Evolutionary conservation across 345 rosid species (phyloP).

Genomic region (thale cress (Arabidopsis thaliana)): DNA sequence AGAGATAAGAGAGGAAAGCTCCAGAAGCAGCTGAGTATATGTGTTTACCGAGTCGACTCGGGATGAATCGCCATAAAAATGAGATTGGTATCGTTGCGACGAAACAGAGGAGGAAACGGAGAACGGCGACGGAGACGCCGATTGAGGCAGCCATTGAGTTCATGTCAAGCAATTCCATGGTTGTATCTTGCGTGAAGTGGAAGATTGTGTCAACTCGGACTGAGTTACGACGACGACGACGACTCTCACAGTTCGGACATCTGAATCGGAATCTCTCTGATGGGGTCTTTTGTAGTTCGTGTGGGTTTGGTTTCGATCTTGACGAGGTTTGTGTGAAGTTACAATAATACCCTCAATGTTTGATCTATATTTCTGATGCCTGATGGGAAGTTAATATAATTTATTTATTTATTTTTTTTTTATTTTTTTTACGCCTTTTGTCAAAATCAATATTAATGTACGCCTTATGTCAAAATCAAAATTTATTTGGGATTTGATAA

Average conservation of each 20-base stretch:
- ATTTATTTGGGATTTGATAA: too few relatives aligned
- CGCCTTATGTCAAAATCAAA: too few relatives aligned
- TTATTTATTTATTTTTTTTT: too few relatives aligned
- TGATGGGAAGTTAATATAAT: too few relatives aligned
- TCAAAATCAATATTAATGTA: too few relatives aligned
- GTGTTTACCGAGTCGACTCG: constrained; percentile 68
- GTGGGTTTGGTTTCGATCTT: too few relatives aligned
- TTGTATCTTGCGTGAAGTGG: not conserved
- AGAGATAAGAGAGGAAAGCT: constrained; percentile 69
- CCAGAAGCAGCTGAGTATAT: constrained; percentile 73
- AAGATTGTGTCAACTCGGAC: not conserved
- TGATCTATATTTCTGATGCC: too few relatives aligned
- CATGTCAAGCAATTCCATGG: constrained; percentile 55
- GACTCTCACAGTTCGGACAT: not conserved
- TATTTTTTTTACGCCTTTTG: too few relatives aligned
- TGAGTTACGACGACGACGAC: constrained; percentile 25
- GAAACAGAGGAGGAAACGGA: constrained; percentile 86
- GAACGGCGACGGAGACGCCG: constrained; percentile 87
- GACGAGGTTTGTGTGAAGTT: too few relatives aligned
- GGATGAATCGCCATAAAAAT: constrained; percentile 66
- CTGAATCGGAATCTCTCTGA: too few relatives aligned
- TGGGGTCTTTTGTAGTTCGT: too few relatives aligned
- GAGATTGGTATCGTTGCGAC: constrained; percentile 83
- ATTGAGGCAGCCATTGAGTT: constrained; percentile 72
- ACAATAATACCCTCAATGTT: too few relatives aligned